Base-by-base conservation (phyloP, 1,284 basidiomycete genomes). In the Phellopilus nigrolimitatus region DNA sequence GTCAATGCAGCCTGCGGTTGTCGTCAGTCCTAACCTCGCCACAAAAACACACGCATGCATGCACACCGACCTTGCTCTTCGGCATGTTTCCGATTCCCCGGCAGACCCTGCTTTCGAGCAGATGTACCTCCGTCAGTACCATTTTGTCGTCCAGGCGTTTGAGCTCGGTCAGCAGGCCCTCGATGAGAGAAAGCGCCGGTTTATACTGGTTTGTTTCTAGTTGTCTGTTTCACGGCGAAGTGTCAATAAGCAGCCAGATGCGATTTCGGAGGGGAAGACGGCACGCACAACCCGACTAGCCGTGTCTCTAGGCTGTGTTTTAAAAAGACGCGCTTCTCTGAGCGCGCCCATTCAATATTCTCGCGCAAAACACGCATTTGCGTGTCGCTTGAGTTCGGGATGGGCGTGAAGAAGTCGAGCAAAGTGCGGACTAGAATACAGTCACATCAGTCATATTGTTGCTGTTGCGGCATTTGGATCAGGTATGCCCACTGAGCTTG, bases 71-170 rank as follows among this genome's bases (percentile, higher is more conserved):
- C 75, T 97, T 98, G n/a, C 95, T 82, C 64, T 97, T 95, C 5
- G 92, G 78, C 49, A 94, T 71, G 68, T 98, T 98, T n/a, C 87
- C 85, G 51, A 94, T 84, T 0, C 91, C 91, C 55, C 94, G 82
- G 62, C 95, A 92, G 2, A 95, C 92, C 45, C 91, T 75, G 53
- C 88, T 91, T 69, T 99, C 95, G 25, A 98, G 78, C 6, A 98
- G 76, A 63, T 97, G 94, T 0, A 98, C 95, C 66, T 99, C 95
- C 1, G 95, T 97, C 19, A 99, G 76, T 59, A 98, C 91, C 80
- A 97, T 90, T 76, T 98, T 99, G 74, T 98, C 95, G 66, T 99
- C 95, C 19, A 99, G 73, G 39, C 87, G 82, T 70, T 92, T 93
- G 40, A 99, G 79, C 67, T 98, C 95, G 6, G 85, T 87, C 24